Evolutionary conservation across 2,329 filamentous ascomycete species (phyloP), one percentile per base, ranked within the genome.

Genomic region (Pseudocercospora fijiensis): DNA sequence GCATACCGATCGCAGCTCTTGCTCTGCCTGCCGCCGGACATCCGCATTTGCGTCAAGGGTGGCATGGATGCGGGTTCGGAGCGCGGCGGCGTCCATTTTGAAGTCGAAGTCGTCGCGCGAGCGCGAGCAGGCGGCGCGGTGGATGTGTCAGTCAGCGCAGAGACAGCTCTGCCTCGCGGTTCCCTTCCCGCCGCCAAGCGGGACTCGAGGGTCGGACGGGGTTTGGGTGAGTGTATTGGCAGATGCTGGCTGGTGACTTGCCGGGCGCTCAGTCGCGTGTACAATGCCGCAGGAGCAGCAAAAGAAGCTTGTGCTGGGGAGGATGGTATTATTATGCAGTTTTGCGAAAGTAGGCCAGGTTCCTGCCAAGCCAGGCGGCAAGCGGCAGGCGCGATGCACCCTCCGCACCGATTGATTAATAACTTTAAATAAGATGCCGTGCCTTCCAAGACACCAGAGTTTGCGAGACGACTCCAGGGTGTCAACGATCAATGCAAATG

Each of bases 1-100:
- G 70, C 87, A 77, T 83, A 94, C 91, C 83, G 88, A 85, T 83
- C 92, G 93, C 73, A 95, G 84, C 79, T 94, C 89, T 72, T 89
- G 80, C 82, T 95, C 91, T 76, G 90, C 90, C 78, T 88, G 85
- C 76, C 89, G 86, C 79, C 91, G 86, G 77, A 86, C 86, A 75
- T 92, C 89, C 74, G 88, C 85, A 79, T 92, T 88, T 71, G 88
- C 78, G 75, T 89, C 87, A 78, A 93, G 86, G 71, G 89, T 92
- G 76, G 88, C 87, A 77, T 87, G 84, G 75, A 94, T 89, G 81
- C 90, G 88, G 82, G 85, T 87, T 81, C 90, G 86, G 78, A 94
- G 84, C 77, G 85, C 86, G 78, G 85, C 83, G 78, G 86, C 86
- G 83, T 92, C 90, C 90, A 93, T 93, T 59, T 37, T 65, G 62